These are phyloP conservation scores for Rhizomucor miehei DNA, from an alignment of 371 early-diverging fungal species.

Conservation along the genomic window DNA sequence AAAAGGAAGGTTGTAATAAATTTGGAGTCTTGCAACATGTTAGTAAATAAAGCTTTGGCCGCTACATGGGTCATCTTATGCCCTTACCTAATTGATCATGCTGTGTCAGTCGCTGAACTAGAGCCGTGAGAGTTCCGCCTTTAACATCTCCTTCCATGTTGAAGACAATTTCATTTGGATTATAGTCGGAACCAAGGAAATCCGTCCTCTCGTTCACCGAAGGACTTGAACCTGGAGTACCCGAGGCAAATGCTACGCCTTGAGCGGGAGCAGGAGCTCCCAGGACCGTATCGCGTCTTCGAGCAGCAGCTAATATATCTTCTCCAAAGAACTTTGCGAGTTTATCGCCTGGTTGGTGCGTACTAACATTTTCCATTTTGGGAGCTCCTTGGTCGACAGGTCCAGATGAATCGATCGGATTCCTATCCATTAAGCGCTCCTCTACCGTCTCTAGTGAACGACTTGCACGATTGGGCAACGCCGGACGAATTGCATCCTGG, in stretches of 20 bases:
- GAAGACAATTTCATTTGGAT: constrained; percentile 69
- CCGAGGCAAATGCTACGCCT: constrained; percentile 3
- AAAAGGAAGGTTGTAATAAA: constrained; percentile 86
- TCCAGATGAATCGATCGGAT: not conserved
- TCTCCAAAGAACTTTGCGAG: constrained; percentile 71
- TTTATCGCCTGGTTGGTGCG: constrained; percentile 34
- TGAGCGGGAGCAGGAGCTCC: constrained; percentile 6
- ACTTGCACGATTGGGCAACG: not conserved
- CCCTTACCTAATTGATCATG: constrained; percentile 73
- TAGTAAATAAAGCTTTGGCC: too few species aligned
- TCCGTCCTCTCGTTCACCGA: constrained; percentile 37
- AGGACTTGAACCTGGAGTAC: not conserved
- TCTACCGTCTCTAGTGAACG: constrained; percentile 8
- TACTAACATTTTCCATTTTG: not conserved
- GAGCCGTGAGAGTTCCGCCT: constrained; percentile 81
- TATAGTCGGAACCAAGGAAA: constrained; percentile 75
- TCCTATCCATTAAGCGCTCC: constrained; percentile 5
- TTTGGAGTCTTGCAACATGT: constrained; percentile 52
- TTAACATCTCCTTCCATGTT: constrained; percentile 86
- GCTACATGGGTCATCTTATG: not conserved
- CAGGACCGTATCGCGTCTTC: constrained; percentile 29
- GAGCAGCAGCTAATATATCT: constrained; percentile 40
- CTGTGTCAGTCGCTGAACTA: constrained; percentile 85
- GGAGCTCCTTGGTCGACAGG: not conserved
- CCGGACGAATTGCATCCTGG: constrained; percentile 3